A percentile compares a stretch with the other conserved stretches of the same genome.
phyloP scores from a whole-genome alignment of 2,329 filamentous ascomycete species.

The Juglanconis juglandina region DNA sequence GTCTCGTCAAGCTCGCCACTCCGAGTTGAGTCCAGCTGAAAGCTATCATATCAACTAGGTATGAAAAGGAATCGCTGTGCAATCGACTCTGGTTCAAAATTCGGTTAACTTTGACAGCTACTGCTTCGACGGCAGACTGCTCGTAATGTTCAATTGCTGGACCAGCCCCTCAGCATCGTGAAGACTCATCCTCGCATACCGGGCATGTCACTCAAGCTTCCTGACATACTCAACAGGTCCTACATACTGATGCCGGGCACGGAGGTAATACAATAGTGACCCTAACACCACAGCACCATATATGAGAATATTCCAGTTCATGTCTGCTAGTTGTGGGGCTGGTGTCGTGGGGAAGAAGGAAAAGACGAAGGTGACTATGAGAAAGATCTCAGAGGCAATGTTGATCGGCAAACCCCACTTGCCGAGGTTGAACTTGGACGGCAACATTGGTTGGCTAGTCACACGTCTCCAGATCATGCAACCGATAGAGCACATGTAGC shows the following conservation, averaged over 20 bases:
- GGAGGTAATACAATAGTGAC: slow-evolving; percentile 13
- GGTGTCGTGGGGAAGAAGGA: slow-evolving; percentile 16
- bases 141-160: too few species aligned
- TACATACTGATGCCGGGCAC: slow-evolving; percentile 6
- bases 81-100: too few species aligned
- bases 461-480: slow-evolving; percentile 7
- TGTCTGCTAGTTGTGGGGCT: slow-evolving; percentile 7
- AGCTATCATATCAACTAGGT: too few species aligned
- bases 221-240: slow-evolving; percentile 12
- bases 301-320: slow-evolving; percentile 20
- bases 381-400: slow-evolving; percentile 13
- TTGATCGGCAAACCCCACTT: slow-evolving; percentile 16
- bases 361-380: slow-evolving; percentile 17
- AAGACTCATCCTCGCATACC: too few species aligned
- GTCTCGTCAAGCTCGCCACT: too few species aligned
- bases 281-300: slow-evolving; percentile 11
- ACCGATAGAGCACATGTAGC: slow-evolving; percentile 19
- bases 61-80: too few species aligned
- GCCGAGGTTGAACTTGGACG: slow-evolving; percentile 15
- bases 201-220: slow-evolving; percentile 2
- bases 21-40: too few species aligned
- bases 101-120: too few species aligned
- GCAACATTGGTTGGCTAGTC: slow-evolving; percentile 10
- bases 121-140: too few species aligned
- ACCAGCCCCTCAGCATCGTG: too few species aligned